Percentiles rank a stretch among this genome's conserved stretches.
Evolutionary conservation across 495 filamentous ascomycete species (phyloP).

Genomic region (Trichocladium antarcticum): DNA sequence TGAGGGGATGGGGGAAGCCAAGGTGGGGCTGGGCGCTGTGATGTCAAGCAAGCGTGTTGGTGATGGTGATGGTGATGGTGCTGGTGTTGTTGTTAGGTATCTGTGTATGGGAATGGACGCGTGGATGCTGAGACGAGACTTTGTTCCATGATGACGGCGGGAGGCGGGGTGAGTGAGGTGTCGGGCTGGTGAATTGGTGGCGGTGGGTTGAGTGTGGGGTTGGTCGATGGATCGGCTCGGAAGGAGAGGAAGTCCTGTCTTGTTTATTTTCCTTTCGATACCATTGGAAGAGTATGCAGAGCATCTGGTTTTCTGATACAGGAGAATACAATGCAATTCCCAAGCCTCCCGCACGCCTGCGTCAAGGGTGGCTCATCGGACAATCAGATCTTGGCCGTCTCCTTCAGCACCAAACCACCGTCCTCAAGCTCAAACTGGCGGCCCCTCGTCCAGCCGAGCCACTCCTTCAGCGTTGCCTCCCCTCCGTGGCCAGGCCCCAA

Average conservation of each 20-base stretch:
- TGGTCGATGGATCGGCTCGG: neutral
- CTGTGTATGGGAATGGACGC: neutral
- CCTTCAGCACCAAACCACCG: conserved; percentile 45
- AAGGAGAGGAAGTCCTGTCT: neutral
- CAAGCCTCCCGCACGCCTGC: too few species aligned
- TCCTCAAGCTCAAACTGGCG: conserved; percentile 55
- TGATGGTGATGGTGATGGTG: neutral
- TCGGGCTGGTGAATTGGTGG: neutral
- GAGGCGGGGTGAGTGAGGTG: neutral
- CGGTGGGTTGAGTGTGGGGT: neutral
- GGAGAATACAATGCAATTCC: too few species aligned
- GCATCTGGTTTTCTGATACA: neutral
- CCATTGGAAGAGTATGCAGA: conserved; percentile 21
- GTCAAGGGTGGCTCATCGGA: too few species aligned
- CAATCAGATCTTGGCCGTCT: conserved; percentile 41
- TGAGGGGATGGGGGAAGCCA: neutral
- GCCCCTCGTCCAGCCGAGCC: conserved; percentile 69
- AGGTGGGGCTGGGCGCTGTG: neutral
- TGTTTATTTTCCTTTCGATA: conserved; percentile 15
- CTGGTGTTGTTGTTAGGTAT: neutral
- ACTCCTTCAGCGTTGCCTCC: conserved; percentile 54
- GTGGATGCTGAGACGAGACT: neutral
- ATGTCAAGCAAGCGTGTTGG: neutral
- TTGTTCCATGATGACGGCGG: neutral
- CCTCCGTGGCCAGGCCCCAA: conserved; percentile 61